Evolutionary conservation across 805 yeast species (phyloP).

Genomic region (Yamadazyma takamatsuzukensis): DNA sequence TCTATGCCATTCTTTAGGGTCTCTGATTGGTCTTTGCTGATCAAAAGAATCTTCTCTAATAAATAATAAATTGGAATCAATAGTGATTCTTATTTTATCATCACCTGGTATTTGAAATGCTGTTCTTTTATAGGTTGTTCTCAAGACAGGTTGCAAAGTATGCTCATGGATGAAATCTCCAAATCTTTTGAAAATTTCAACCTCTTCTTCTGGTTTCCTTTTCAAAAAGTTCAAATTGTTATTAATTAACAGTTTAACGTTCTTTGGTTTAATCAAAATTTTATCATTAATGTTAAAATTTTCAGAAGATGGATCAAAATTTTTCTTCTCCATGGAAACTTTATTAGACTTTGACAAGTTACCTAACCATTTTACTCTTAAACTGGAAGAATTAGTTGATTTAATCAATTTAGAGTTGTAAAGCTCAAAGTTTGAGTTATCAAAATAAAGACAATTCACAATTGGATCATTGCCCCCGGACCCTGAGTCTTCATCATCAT

Average conservation of each 20-base stretch:
- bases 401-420: conserved; percentile 82
- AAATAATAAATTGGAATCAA: conserved; percentile 83
- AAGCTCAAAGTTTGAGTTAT: conserved; percentile 74
- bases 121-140: conserved; percentile 84
- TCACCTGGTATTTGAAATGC: conserved; percentile 99
- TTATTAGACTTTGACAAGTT: conserved; percentile 73
- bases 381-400: conserved; percentile 63
- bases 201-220: conserved; percentile 52
- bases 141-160: conserved; percentile 76
- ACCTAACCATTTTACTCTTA: conserved; percentile 91
- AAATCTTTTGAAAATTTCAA: conserved; percentile 48
- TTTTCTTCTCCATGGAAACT: conserved; percentile 75
- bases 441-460: conserved; percentile 84
- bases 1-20: conserved; percentile 89
- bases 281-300: conserved; percentile 59
- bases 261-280: conserved; percentile 73
- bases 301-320: conserved; percentile 52
- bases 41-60: conserved; percentile 91
- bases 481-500: conserved; percentile 23
- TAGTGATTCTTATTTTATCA: conserved; percentile 82
- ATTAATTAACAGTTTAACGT: conserved; percentile 66
- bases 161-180: conserved; percentile 57
- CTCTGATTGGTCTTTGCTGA: conserved; percentile 79
- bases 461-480: conserved; percentile 49
- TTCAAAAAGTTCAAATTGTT: conserved; percentile 45